Base-by-base conservation (phyloP, 352 stramenopile species). In the Phytophthora cajani region DNA sequence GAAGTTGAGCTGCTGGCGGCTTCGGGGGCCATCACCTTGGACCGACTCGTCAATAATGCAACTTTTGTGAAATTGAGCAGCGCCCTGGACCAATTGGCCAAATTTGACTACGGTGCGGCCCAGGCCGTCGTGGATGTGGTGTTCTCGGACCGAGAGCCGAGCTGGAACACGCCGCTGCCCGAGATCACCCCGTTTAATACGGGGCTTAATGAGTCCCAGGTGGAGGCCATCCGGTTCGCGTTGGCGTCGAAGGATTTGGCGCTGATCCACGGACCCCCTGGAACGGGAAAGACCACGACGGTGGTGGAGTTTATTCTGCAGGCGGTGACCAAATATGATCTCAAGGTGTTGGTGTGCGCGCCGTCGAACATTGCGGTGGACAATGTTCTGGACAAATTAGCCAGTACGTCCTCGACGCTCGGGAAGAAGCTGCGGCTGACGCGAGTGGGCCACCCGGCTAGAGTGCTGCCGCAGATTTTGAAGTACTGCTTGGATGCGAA, bases 331-430 rank as follows among this genome's bases (percentile, higher is more conserved):
- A 71, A 74, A 14, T 91, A 89, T 59, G 63, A 91, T 5, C 88
- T 94, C 71, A 96, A 95, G 63, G 90, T 99, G 16, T 82, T 99
- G 19, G 97, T 99, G 5, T 98, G 94, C 56, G 98, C 97, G 62
- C 97, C 97, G 33, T 99, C 95, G 49, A 99, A 99, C 81, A 97
- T 99, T 40, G 97, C 97, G 2, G 98, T 99, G 14, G 98, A 99
- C 81, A 99, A 99, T 77, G 87, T 99, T 8, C 78, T 99, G 40
- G 95, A 99, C 76, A 95, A 97, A 46, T 66, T 99, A 1, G 90
- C 96, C 3, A 76, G 58, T 27, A 73, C 73, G 6, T 78, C 59
- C 46, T 66, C 87, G 19, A 70, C 53, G 56, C 32, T 70, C 10
- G 57, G 53, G 5, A 76, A 77, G 47, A 80, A 79, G 47, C 58